Evolutionary conservation across 1,139 yeast genomes (phyloP).

Genomic region (Hemisphaericaspora xylanilytica): DNA sequence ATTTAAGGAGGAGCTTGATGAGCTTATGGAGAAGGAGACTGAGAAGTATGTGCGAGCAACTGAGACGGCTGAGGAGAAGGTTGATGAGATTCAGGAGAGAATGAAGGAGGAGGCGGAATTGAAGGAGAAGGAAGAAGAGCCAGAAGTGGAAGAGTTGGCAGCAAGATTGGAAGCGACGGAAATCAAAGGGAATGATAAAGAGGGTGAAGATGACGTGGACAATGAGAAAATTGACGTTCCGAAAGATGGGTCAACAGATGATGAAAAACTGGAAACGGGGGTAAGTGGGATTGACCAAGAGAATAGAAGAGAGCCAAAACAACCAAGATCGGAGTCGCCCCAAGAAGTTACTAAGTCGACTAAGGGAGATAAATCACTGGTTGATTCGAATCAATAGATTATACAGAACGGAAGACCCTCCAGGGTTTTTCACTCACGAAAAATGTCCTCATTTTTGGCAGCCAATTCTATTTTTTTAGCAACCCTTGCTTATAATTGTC

Average conservation of each 20-base stretch:
- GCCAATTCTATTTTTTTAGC: constrained; percentile 3
- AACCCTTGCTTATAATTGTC: neutral
- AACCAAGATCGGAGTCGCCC: too few relatives aligned
- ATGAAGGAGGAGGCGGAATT: constrained; percentile 11
- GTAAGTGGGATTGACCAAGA: too few relatives aligned
- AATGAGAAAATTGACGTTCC: too few relatives aligned
- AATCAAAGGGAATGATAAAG: neutral
- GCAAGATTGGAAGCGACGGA: neutral
- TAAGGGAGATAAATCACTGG: too few relatives aligned
- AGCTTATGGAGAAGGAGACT: constrained; percentile 24
- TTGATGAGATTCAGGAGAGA: constrained; percentile 13
- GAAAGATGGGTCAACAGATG: too few relatives aligned
- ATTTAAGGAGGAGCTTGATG: constrained; percentile 56
- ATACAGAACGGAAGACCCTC: too few relatives aligned
- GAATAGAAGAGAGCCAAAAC: too few relatives aligned
- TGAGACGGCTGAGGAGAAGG: constrained; percentile 13
- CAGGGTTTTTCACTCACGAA: too few relatives aligned
- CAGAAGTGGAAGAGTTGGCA: constrained; percentile 5
- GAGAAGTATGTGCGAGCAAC: constrained; percentile 13
- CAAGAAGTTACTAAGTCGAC: too few relatives aligned
- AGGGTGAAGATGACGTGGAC: neutral
- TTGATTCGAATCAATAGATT: too few relatives aligned
- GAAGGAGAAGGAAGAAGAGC: constrained; percentile 8
- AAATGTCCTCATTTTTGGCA: neutral
- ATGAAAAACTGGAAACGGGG: too few relatives aligned